Evolutionary conservation across 192 early-diverging fungal species (phyloP), one percentile per base, ranked within the genome.

Genomic region (Cladochytrium replicatum): DNA sequence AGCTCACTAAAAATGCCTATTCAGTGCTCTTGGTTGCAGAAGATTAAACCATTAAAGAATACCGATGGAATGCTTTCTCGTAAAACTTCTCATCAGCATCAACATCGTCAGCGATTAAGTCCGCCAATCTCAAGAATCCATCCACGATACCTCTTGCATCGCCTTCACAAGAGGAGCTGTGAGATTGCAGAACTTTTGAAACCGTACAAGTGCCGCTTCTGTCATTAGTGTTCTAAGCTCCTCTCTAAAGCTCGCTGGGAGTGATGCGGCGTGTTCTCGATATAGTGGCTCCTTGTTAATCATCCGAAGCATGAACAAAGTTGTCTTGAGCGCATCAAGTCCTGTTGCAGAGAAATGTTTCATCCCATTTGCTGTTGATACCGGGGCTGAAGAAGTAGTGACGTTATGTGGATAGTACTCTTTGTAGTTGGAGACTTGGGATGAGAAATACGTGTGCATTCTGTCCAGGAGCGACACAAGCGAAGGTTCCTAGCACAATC

Each of bases 81-180:
- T 52, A 52, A 52, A 29, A 52, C 3, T 52, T 54, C n/a, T 25
- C 27, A 41, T 52, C 51, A 46, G 27, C 48, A 26, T 52, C 52
- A 26, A 52, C 41, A 52, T 52, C 51, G 13, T 52, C 51, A 3
- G 26, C 40, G 26, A 46, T 26, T n/a, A 52, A 52, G n/a, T 52
- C 51, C 0, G 51, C 51, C 27, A 52, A 52, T 55, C 41, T 46
- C 3, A 54, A 26, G 13, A 52, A 52, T 13, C 51, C 51, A 24
- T 0, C 29, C 27, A 52, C 27, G 41, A 44, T 17, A 44, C 27
- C 53, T 26, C 26, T 47, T 3, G 27, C 51, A 28, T 41, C 4
- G 48, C 27, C 41, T 52, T 47, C 11, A 29, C 51, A 46, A 52
- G 48, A n/a, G 51, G 51, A 13, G 51, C 25, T 26, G 24, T 52